Base-by-base conservation (phyloP, 2,329 filamentous ascomycete species). In the Colletotrichum tofieldiae region DNA sequence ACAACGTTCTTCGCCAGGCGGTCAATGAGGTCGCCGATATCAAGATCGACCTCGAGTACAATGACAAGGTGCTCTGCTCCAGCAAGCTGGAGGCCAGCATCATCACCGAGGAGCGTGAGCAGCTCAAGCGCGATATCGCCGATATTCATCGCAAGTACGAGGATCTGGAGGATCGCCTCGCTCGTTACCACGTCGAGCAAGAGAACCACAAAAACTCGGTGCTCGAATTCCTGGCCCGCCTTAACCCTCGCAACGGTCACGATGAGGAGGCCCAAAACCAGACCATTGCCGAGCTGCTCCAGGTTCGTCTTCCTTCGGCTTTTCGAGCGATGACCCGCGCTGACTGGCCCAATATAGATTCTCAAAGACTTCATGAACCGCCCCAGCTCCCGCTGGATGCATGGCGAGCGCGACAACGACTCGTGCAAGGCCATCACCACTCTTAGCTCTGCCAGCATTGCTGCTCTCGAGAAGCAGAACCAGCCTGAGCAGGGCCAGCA, bases 31-130 rank as follows among this genome's bases (percentile, higher is more conserved):
- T 73, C 32, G 65, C 73, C 12, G 73, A 75, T n/a, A 61, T 84
- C 1, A 76, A 77, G 20, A 76, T 75, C 5, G 79, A 82, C 55
- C 70, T 83, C 5, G 73, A 75, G 26, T 82, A 83, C 75, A 77
- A 75, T 47, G 70, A 77, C n/a, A 81, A 81, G 51, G 65, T 74
- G n/a, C 70, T 75, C 61, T 72, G 63, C 32, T 73, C 72, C 61
- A 74, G 63, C 37, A 74, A 74, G 52, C 39, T 74, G 26, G 73
- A 74, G 61, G 63, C 72, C 39, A 71, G 63, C 20, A 65, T 67
- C 23, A 54, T 74, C n/a, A 32, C 51, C 16, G 73, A 74, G 39
- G 64, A 74, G 39, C 54, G 62, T 26, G 54, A 74, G 60, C 59
- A 66, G 61, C 65, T 74, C 39, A 74, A 75, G 62, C 66, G 64